Evolutionary conservation across 2,329 filamentous ascomycete species (phyloP).

Genomic region (Alternaria ventricosa): DNA sequence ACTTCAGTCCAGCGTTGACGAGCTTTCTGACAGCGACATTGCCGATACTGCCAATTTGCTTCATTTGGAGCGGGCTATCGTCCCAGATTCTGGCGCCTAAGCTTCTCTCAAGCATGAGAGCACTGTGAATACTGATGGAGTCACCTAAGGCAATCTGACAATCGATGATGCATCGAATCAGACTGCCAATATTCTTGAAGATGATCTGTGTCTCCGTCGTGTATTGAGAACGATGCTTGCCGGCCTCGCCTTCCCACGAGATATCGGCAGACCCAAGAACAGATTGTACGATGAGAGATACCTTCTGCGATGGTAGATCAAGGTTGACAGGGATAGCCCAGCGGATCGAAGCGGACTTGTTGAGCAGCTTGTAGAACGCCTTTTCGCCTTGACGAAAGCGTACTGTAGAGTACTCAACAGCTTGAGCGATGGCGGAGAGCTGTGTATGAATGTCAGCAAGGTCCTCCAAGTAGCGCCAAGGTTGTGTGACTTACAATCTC

Average conservation of each 20-base stretch:
- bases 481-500: slow-evolving; percentile 66
- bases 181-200: slow-evolving; percentile 71
- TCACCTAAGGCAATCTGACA: slow-evolving; percentile 71
- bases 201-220: slow-evolving; percentile 67
- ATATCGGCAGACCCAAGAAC: slow-evolving; percentile 71
- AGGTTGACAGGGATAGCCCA: slow-evolving; percentile 75
- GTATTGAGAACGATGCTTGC: slow-evolving; percentile 63
- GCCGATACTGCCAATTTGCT: slow-evolving; percentile 82
- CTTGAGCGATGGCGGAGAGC: slow-evolving; percentile 71
- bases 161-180: slow-evolving; percentile 78
- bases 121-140: slow-evolving; percentile 69
- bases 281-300: slow-evolving; percentile 78
- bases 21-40: slow-evolving; percentile 77
- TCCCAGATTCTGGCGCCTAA: slow-evolving; percentile 83
- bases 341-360: slow-evolving; percentile 70
- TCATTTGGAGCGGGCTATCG: slow-evolving; percentile 77
- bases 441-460: slow-evolving; percentile 44
- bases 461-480: not conserved
- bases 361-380: slow-evolving; percentile 72
- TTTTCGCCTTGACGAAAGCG: slow-evolving; percentile 75
- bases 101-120: slow-evolving; percentile 79
- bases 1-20: slow-evolving; percentile 71
- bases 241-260: slow-evolving; percentile 59
- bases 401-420: slow-evolving; percentile 74
- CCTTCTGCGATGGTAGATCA: slow-evolving; percentile 72